phyloP scores from a whole-genome alignment of 2,329 filamentous ascomycete species.

The Alternaria atra region DNA sequence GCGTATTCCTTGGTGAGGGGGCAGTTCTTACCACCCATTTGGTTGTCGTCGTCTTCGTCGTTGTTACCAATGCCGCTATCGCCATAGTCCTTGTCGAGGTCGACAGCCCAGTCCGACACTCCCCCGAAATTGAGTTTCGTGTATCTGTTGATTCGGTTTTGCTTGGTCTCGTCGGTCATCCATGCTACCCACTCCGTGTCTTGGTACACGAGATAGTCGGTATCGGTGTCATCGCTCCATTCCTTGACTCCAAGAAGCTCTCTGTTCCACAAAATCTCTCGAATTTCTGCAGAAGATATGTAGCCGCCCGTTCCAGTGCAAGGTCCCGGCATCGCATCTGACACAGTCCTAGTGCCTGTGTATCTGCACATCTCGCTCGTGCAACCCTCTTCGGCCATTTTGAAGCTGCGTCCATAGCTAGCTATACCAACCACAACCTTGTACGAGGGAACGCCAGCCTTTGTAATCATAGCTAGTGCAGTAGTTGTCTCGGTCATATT shows the following conservation, averaged over 20 bases:
- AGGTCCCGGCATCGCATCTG: slow-evolving; percentile 39
- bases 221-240: too few species aligned
- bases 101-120: background rate
- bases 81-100: too few species aligned
- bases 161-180: background rate
- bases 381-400: slow-evolving; percentile 37
- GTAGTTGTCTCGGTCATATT: slow-evolving; percentile 53
- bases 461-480: too few species aligned
- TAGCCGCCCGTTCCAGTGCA: slow-evolving; percentile 54
- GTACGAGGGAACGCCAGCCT: slow-evolving; percentile 34
- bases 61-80: too few species aligned
- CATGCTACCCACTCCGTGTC: too few species aligned
- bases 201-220: too few species aligned
- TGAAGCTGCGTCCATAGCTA: slow-evolving; percentile 49
- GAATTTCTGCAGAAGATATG: slow-evolving; percentile 53
- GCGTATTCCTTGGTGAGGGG: too few species aligned
- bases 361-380: background rate
- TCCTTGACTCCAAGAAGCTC: too few species aligned
- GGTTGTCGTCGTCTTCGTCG: too few species aligned
- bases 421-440: slow-evolving; percentile 47
- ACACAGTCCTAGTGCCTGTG: slow-evolving; percentile 14
- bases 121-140: background rate
- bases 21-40: too few species aligned
- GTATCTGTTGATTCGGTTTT: background rate
- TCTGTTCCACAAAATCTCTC: slow-evolving; percentile 29